Evolutionary conservation across 1,284 basidiomycete genomes (phyloP), one percentile per base, ranked within the genome.

Genomic region (Irpex rosettiformis): DNA sequence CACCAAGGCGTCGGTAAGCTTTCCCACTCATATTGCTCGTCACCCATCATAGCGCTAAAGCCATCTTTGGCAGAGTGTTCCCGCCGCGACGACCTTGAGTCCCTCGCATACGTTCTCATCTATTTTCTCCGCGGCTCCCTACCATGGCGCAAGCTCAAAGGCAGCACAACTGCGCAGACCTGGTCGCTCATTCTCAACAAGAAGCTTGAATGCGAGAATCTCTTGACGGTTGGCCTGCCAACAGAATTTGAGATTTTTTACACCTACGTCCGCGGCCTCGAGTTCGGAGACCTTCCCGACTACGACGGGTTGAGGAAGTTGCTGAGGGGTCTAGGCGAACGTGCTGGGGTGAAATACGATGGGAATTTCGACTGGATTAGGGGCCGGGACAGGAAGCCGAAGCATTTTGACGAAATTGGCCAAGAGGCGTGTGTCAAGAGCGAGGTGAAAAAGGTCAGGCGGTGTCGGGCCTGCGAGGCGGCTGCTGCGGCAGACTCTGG

Each of bases 221-320:
- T 88, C 60, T 81, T 96, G 54, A 94, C 91, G 49, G 82, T 88
- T 60, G 90, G 91, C 6, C 86, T 96, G 63, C 93, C 93, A 16
- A 83, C 88, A 61, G 94, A 96, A 73, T 94, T 96, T 65, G 90
- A 91, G 66, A 85, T 94, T 63, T 84, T 95, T 68, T 91, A 92
- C 74, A 84, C 85, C 62, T 96, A 96, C 75, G 86, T 90, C 49
- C 85, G 94, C 51, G 88, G 86, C 5, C 84, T 96, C 48, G 88
- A 91, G 62, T 96, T 95, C 67, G 92, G 93, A 69, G 94, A 96
- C 76, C 81, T 91, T 53, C 93, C 93, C 11, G 94, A 97, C 76
- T 96, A 96, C 70, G 89, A 87, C 54, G 94, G 93, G 58, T 79
- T 96, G 22, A 81, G 93, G 57, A 84, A 84, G 63, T 81, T 95